Conservation (phyloP, 2,329 filamentous ascomycete species). For the Ceratocystis eucalypticola region DNA sequence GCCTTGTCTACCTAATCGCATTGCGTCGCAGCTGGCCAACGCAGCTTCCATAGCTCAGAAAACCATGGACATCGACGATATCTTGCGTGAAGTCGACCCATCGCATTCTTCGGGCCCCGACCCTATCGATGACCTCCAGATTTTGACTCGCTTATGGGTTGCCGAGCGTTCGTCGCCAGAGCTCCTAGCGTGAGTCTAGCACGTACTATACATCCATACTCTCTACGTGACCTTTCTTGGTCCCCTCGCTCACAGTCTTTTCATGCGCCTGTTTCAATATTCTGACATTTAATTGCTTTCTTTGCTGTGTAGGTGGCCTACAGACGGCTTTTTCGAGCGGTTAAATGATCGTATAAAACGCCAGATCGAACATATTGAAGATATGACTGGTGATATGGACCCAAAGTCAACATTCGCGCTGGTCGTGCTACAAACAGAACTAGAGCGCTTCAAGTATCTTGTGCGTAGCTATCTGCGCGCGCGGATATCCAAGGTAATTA, state of each 20-base stretch:
- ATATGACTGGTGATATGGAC: constrained; percentile 73
- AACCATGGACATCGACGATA: constrained; percentile 66
- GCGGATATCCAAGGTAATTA: constrained; percentile 66
- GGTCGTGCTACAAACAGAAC: constrained; percentile 90
- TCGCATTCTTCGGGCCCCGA: constrained; percentile 41
- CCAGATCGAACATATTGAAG: constrained; percentile 59
- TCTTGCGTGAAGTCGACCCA: constrained; percentile 59
- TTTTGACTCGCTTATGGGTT: constrained; percentile 82
- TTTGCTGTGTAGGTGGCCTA: constrained; percentile 36
- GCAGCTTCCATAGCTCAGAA: neutral
- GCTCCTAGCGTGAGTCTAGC: constrained; percentile 38
- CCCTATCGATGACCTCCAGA: constrained; percentile 61
- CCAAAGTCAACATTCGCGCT: constrained; percentile 84
- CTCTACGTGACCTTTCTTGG: too few relatives aligned
- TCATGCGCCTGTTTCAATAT: neutral
- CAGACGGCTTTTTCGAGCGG: constrained; percentile 64
- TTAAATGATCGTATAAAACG: constrained; percentile 57
- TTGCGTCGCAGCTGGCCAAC: neutral
- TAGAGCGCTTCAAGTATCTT: constrained; percentile 87
- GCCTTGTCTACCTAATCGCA: neutral
- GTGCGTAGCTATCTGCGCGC: constrained; percentile 70
- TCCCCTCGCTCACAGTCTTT: too few relatives aligned
- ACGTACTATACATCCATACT: too few relatives aligned
- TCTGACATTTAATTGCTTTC: neutral
- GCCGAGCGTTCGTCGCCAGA: constrained; percentile 83